Evolutionary conservation across 805 yeast species (phyloP).

Genomic region (Yamadazyma ubonensis): DNA sequence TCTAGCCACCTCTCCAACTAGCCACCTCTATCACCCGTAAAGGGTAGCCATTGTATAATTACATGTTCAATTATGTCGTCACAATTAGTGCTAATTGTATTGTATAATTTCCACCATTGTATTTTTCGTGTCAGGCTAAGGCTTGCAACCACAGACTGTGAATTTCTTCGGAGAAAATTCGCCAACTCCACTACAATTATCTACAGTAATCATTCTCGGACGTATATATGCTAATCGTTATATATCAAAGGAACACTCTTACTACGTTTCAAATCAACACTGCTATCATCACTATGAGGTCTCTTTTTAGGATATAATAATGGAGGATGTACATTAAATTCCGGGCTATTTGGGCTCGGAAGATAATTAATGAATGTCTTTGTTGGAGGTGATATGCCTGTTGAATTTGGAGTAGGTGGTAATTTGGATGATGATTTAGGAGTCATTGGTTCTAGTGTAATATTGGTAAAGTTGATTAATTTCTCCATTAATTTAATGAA

Average conservation of each 20-base stretch:
- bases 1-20: too few relatives aligned
- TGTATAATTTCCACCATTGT: too few relatives aligned
- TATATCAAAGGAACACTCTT: slow-evolving; percentile 19
- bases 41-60: too few relatives aligned
- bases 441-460: slow-evolving; percentile 30
- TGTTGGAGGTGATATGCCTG: slow-evolving; percentile 22
- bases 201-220: background rate
- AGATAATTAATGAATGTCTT: slow-evolving; percentile 8
- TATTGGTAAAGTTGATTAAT: slow-evolving; percentile 32
- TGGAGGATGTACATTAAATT: slow-evolving; percentile 17
- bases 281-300: slow-evolving; percentile 4
- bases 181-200: too few relatives aligned
- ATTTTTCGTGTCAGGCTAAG: too few relatives aligned
- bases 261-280: slow-evolving; percentile 24
- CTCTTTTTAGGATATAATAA: slow-evolving; percentile 11
- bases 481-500: slow-evolving; percentile 37
- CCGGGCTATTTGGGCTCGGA: slow-evolving; percentile 17
- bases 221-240: slow-evolving; percentile 10
- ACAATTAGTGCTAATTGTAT: too few relatives aligned
- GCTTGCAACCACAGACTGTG: too few relatives aligned
- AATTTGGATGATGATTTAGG: slow-evolving; percentile 23
- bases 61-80: too few relatives aligned
- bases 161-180: too few relatives aligned
- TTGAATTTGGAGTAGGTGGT: slow-evolving; percentile 30
- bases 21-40: too few relatives aligned